A percentile compares a stretch with the other conserved stretches of the same genome.
Evolutionary conservation across 306 rosid species (phyloP).

Genomic region (Cyclanthera cordifolia): DNA sequence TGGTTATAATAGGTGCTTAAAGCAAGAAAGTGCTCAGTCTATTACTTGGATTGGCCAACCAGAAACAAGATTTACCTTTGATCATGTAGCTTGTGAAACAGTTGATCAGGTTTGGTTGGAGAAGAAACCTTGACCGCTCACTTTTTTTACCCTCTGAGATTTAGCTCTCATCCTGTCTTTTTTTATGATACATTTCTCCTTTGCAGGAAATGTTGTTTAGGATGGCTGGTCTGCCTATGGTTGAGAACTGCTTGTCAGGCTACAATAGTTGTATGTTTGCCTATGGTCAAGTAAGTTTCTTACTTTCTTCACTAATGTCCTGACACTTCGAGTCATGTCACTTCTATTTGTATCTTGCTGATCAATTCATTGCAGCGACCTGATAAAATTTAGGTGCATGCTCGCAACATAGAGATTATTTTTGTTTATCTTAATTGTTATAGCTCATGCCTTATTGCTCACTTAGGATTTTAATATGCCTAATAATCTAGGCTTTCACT

Average conservation of each 20-base stretch:
- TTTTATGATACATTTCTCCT: background rate
- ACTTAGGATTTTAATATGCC: background rate
- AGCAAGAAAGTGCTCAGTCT: conserved; percentile 67
- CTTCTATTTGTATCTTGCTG: background rate
- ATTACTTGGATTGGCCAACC: conserved; percentile 82
- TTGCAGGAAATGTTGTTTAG: conserved; percentile 79
- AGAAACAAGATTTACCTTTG: conserved; percentile 79
- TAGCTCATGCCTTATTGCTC: background rate
- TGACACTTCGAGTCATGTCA: background rate
- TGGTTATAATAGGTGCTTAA: conserved; percentile 73
- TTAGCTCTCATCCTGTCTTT: background rate
- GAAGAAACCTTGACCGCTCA: background rate
- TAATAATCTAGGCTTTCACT: background rate
- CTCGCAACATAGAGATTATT: background rate
- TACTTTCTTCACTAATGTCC: conserved; percentile 11
- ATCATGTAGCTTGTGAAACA: conserved; percentile 94
- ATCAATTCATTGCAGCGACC: background rate
- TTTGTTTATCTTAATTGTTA: background rate
- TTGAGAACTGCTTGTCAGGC: conserved; percentile 92
- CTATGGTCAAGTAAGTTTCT: conserved; percentile 73
- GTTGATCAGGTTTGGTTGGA: conserved; percentile 60
- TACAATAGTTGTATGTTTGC: conserved; percentile 98
- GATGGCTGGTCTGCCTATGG: conserved; percentile 94
- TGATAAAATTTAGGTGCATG: background rate
- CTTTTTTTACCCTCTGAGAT: background rate